A percentile compares a stretch with the other conserved stretches of the same genome.
These are phyloP conservation scores for Setaria viridis DNA, from an alignment of 202 grass and related monocot genomes.

Conservation along the genomic window DNA sequence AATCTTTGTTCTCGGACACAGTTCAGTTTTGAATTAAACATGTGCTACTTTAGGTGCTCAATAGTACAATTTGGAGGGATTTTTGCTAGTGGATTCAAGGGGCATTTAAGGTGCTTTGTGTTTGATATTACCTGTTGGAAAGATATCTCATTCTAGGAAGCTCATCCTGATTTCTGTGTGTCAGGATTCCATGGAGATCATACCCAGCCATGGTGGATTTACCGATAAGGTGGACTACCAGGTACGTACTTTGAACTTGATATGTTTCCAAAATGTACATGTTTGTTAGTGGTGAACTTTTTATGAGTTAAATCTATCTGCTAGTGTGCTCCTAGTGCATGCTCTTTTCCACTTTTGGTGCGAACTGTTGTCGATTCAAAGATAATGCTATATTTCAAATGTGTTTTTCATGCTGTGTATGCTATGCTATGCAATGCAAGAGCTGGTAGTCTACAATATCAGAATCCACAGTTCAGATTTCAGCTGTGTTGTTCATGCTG, in stretches of 20 bases:
- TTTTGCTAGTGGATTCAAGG: conserved; percentile 82
- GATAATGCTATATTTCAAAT: neutral
- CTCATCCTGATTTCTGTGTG: conserved; percentile 30
- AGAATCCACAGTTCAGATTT: neutral
- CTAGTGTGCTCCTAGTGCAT: neutral
- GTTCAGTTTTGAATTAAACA: neutral
- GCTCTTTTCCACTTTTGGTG: neutral
- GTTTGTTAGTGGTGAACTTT: neutral
- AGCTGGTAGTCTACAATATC: no score
- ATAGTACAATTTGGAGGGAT: conserved; percentile 75
- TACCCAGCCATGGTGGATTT: conserved; percentile 78
- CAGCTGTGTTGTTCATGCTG: neutral
- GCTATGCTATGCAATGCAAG: no score
- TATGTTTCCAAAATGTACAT: neutral
- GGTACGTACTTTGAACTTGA: conserved; percentile 45
- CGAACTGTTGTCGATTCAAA: neutral
- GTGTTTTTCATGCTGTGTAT: no score
- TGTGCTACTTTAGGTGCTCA: conserved; percentile 11
- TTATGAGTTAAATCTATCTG: neutral
- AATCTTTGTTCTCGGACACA: neutral
- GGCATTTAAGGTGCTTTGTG: conserved; percentile 61
- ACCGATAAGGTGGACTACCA: conserved; percentile 79
- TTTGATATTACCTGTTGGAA: neutral
- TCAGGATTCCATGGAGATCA: conserved; percentile 81
- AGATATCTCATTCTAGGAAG: conserved; percentile 2